These are phyloP conservation scores for Cyclotella kingstonii DNA, from an alignment of 108 stramenopile genomes.

Conservation along the genomic window DNA sequence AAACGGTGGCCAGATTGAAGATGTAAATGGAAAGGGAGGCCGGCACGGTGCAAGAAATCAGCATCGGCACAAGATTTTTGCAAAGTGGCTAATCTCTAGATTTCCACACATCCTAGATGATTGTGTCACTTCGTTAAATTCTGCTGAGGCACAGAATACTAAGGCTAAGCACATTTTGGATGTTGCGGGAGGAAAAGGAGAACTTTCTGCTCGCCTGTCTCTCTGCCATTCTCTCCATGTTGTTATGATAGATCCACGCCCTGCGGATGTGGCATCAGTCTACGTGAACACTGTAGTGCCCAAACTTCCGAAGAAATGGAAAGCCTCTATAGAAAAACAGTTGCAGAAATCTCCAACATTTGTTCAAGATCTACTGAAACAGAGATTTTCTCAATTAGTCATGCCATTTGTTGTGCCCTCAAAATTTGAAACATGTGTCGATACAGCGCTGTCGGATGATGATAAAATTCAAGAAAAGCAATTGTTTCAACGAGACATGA, in stretches of 20 bases:
- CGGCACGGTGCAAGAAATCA: constrained; percentile 85
- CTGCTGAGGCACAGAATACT: neutral
- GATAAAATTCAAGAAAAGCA: neutral
- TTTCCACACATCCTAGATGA: constrained; percentile 50
- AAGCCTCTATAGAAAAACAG: constrained; percentile 50
- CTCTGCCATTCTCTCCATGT: constrained; percentile 72
- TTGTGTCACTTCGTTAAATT: constrained; percentile 3
- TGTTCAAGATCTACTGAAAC: constrained; percentile 42
- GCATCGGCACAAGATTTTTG: constrained; percentile 72
- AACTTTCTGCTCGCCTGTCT: constrained; percentile 71
- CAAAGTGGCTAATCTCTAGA: constrained; percentile 66
- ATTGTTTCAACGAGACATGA: neutral
- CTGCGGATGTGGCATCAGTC: constrained; percentile 56
- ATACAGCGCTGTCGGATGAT: neutral
- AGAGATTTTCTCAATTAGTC: constrained; percentile 55
- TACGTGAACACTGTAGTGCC: constrained; percentile 65
- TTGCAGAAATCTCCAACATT: constrained; percentile 39
- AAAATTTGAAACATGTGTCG: neutral
- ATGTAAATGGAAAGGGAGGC: constrained; percentile 35
- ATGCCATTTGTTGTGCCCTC: constrained; percentile 46
- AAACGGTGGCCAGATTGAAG: constrained; percentile 1
- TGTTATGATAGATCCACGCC: constrained; percentile 80
- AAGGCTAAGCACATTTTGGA: constrained; percentile 48
- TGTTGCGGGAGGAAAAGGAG: constrained; percentile 84
- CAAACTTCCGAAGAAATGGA: constrained; percentile 85